Base-by-base conservation (phyloP, 805 yeast species). In the Kodamaea nitidulidarum region DNA sequence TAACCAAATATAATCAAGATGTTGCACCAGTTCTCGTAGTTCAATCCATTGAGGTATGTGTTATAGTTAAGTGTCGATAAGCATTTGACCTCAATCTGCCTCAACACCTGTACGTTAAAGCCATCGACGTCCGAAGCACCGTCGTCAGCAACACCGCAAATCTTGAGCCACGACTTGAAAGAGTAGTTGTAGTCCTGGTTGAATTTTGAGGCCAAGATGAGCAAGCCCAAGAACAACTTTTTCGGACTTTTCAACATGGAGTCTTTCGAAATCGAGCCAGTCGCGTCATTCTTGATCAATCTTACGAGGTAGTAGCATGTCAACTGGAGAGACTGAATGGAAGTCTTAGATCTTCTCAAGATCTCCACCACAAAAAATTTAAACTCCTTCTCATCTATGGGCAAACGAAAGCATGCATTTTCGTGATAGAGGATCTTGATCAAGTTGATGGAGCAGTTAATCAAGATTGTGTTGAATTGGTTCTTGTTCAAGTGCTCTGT, bases 121-220 rank as follows among this genome's bases (percentile, higher is more conserved):
- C 44, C 47, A 9, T 48, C 44, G 4, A 47, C 27, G 5, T 38
- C 32, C 15, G 39, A 31, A 5, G 29, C 10, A 7, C 22, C 35
- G 8, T 41, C 51, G 5, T 52, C 50, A 29, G 57, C 53, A 48
- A 66, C 52, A 0, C 95, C 93, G 24, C 87, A 75, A 36, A 87
- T 80, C 54, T 77, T 75, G 37, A 82, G 67, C 95, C 95, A 87
- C 4, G 84, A 75, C 45, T 69, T 71, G 48, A 83, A 70, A 21
- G 84, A 69, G 58, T 76, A 84, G 54, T 81, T 82, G 36, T 77
- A 75, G 60, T 87, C 95, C 54, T 80, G 87, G 43, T 73, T 67
- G 56, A 79, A 84, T 55, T 87, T 87, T 38, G 81, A 75, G 3
- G 93, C 80, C 27, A 87, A 63, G 38, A 86, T 83, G 38, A 87